phyloP scores from a whole-genome alignment of 1,139 yeast species.

The Kodamaea derodonti region DNA sequence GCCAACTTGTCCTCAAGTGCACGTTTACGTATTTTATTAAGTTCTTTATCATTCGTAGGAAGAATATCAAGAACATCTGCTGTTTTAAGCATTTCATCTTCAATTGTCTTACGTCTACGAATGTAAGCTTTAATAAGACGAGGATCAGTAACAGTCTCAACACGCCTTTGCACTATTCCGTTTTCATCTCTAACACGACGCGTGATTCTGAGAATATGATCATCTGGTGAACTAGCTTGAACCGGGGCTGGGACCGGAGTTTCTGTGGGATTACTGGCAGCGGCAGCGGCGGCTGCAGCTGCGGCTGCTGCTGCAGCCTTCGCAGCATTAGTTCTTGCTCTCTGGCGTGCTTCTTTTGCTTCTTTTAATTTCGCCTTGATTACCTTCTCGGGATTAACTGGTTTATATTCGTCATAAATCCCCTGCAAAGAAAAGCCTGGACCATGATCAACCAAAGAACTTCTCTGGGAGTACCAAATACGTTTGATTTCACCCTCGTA shows the following conservation, averaged over 20 bases:
- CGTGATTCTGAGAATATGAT: slow-evolving; percentile 65
- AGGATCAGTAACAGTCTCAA: slow-evolving; percentile 79
- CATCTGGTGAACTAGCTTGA: slow-evolving; percentile 8
- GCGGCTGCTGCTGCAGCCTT: slow-evolving; percentile 8
- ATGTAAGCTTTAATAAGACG: slow-evolving; percentile 84
- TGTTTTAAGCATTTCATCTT: slow-evolving; percentile 57
- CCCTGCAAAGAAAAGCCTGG: slow-evolving; percentile 20
- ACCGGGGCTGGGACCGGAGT: not conserved
- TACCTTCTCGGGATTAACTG: slow-evolving; percentile 33
- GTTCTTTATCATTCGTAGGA: slow-evolving; percentile 83
- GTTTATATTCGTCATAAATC: slow-evolving; percentile 38
- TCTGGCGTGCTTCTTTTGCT: slow-evolving; percentile 32
- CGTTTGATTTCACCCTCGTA: slow-evolving; percentile 88
- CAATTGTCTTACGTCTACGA: slow-evolving; percentile 70
- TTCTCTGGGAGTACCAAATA: slow-evolving; percentile 87
- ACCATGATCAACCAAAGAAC: slow-evolving; percentile 49
- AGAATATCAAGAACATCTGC: slow-evolving; percentile 66
- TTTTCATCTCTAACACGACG: slow-evolving; percentile 80
- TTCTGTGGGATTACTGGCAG: not conserved
- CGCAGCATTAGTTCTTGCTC: slow-evolving; percentile 18
- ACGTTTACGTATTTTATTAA: slow-evolving; percentile 73
- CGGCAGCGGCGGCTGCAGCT: slow-evolving; percentile 14
- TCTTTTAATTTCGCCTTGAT: slow-evolving; percentile 31
- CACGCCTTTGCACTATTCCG: slow-evolving; percentile 80
- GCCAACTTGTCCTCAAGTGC: slow-evolving; percentile 83